Evolutionary conservation across 2,329 filamentous ascomycete species (phyloP).

Genomic region (Penicillium griseofulvum): DNA sequence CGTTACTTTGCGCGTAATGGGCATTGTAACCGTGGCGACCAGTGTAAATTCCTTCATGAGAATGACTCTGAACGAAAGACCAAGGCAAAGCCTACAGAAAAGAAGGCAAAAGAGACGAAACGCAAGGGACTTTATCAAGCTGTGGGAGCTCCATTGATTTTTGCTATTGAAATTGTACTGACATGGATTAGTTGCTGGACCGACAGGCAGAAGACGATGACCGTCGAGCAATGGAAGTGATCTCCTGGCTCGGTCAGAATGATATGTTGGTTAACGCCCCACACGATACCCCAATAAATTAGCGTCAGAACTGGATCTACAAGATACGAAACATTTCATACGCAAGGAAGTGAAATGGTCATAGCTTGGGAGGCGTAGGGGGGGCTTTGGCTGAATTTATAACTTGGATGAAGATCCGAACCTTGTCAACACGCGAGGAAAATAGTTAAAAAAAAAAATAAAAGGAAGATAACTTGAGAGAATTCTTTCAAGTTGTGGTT

Average conservation of each 20-base stretch:
- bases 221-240: conserved; percentile 42
- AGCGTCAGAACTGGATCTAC: background rate
- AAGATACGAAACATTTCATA: background rate
- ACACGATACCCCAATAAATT: conserved; percentile 8
- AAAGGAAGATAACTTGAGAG: too few species aligned
- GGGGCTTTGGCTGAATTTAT: conserved; percentile 2
- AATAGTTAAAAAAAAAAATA: too few species aligned
- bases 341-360: conserved; percentile 1
- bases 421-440: background rate
- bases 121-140: conserved; percentile 46
- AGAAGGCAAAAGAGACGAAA: conserved; percentile 24
- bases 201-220: conserved; percentile 45
- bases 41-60: conserved; percentile 46
- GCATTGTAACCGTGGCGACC: conserved; percentile 42
- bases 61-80: conserved; percentile 28
- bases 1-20: conserved; percentile 43
- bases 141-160: conserved; percentile 28
- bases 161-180: conserved; percentile 2
- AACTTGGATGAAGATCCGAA: conserved; percentile 1
- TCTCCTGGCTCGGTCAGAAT: conserved; percentile 43
- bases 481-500: too few species aligned
- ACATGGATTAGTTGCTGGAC: conserved; percentile 38
- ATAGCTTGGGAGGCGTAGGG: conserved; percentile 2
- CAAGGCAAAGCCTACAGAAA: conserved; percentile 25
- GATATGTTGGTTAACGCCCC: background rate